Base-by-base conservation (phyloP, 352 stramenopile species). In the Phytophthora multivora region DNA sequence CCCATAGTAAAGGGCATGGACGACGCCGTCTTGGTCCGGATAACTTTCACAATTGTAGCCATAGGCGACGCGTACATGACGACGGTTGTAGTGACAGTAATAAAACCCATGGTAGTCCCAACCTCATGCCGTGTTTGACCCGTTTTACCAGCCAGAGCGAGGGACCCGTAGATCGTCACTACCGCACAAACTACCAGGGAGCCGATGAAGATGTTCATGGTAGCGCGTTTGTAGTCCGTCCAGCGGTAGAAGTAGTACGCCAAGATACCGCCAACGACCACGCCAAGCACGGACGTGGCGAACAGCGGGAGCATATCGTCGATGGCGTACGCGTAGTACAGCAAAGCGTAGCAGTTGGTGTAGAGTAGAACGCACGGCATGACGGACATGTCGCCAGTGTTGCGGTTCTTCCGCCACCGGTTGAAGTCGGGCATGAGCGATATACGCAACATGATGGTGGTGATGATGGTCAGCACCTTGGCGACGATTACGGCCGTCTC, bases 1-100 rank as follows among this genome's bases (percentile, higher is more conserved):
- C 75, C 64, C 76, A 89, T 85, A 1, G 63, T 67, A 35, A 86
- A 71, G 7, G 66, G 69, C 59, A 86, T 79, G 13, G 68, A 83
- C 13, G 69, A 70, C 4, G 71, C 56, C 2, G 66, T 81, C 50
- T 80, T 83, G 15, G 64, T 77, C 3, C 46, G 64, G 2, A 88
- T 21, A 1, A 83, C 75, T 5, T 56, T 51, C 23, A 55, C 66
- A 39, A 88, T 75, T 0, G 64, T 76, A 11, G 67, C 63, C 41
- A 86, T 73, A 0, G 75, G 75, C 4, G 76, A 83, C 31, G 64
- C 63, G 42, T 83, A 84, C 45, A 84, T 58, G 11, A 76, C 48
- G 23, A 83, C 21, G 10, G 69, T 77, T 0, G 77, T 79, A 2
- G 51, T 35, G n/a, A 81, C 71, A 5, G 64, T 69, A 19, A 81